Evolutionary conservation across 495 filamentous ascomycete species (phyloP).

Genomic region (Cercophora newfieldiana): DNA sequence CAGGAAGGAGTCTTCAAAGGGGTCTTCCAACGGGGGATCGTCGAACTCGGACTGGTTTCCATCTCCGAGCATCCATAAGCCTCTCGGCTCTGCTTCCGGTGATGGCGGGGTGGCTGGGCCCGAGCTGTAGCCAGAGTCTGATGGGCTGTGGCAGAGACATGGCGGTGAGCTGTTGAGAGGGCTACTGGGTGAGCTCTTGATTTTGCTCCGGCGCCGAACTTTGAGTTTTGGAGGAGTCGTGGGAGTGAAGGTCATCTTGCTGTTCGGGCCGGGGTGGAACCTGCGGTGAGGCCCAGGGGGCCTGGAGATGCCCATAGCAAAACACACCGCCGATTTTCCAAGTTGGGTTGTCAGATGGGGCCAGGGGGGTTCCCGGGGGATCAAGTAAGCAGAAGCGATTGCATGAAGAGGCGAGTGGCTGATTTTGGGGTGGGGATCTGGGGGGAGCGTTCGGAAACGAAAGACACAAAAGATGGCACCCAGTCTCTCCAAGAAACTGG

Average conservation of each 20-base stretch:
- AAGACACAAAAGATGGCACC: not conserved
- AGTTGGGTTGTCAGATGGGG: not conserved
- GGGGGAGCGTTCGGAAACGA: not conserved
- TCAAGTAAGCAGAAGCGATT: not conserved
- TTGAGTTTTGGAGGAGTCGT: slow-evolving; percentile 1
- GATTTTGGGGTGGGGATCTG: not conserved
- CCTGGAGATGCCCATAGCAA: slow-evolving; percentile 20
- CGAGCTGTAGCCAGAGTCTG: slow-evolving; percentile 34
- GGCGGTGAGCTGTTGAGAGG: slow-evolving; percentile 17
- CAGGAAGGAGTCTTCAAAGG: slow-evolving; percentile 23
- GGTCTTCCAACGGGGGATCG: not conserved
- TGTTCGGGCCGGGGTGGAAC: slow-evolving; percentile 12
- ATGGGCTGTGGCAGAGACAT: slow-evolving; percentile 16
- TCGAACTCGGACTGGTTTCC: slow-evolving; percentile 27
- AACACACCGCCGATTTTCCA: not conserved
- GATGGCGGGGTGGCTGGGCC: slow-evolving; percentile 12
- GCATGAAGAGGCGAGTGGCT: not conserved
- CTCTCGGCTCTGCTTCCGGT: not conserved
- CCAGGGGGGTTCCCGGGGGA: not conserved
- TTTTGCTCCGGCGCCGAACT: slow-evolving; percentile 17
- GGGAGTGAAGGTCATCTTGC: slow-evolving; percentile 17
- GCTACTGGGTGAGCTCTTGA: slow-evolving; percentile 17
- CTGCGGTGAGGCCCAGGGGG: slow-evolving; percentile 7
- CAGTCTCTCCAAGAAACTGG: not conserved
- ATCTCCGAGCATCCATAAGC: slow-evolving; percentile 25